Evolutionary conservation across 179 eudicot genomes (phyloP), one percentile per base, ranked within the genome.

Genomic region (Corrigiola litoralis): DNA sequence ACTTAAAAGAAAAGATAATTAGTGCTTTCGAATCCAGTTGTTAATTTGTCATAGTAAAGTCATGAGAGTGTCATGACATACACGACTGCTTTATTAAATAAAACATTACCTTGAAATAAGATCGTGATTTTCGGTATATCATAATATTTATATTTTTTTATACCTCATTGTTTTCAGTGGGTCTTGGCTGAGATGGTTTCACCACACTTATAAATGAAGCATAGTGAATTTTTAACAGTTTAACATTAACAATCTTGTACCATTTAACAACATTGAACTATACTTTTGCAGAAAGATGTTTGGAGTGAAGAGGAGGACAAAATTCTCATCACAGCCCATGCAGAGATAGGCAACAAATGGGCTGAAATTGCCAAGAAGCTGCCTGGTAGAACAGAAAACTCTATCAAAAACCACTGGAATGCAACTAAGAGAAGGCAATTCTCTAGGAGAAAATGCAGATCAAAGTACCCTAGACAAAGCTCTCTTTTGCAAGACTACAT

Each of bases 361-460:
- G 79, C 87, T 5, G 84, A 83, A 61, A 80, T 83, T 13, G 84
- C 87, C 5, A 77, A 73, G 55, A 64, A 54, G 20, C 61, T 83
- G 0, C 87, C 84, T 1, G 87, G 87, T 28, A 73, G 99, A 53
- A 94, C 99, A 0, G 99, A 94, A 55, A 94, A 94, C 71, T 84
- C 99, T 1, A 88, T 90, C 58, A 94, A 94, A 70, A 94, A 94
- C 80, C 99, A 94, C 63, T 90, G 99, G 99, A 90, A 90, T 36
- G 97, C 97, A 1, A 90, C 98, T 12, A 92, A 90, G 37, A 81
- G 98, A 71, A 77, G 87, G 61, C 97, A 94, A 67, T 82, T 79
- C 63, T 72, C 97, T 0, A 75, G 63, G 53, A 73, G 96, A 57
- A 89, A 85, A 68, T 86, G 86, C 65, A 77, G 91, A n/a, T 62